Evolutionary conservation across 495 filamentous ascomycete genomes (phyloP).

Genomic region (Podospora anserina): DNA sequence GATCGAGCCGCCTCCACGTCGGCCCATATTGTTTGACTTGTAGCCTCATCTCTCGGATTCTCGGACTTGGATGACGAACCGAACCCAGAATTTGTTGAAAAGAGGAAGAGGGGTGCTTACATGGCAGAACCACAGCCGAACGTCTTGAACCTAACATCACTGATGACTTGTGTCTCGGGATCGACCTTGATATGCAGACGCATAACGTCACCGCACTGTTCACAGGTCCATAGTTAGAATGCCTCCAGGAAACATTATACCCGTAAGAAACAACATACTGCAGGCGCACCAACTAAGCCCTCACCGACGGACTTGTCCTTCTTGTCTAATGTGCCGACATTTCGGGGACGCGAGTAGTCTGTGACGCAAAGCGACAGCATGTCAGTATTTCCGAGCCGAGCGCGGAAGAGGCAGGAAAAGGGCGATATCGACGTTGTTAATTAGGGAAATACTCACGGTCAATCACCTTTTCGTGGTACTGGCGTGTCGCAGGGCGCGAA

Average conservation of each 20-base stretch:
- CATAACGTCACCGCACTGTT: constrained; percentile 86
- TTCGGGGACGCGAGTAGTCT: constrained; percentile 89
- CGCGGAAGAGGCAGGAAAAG: background rate
- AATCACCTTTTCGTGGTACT: constrained; percentile 66
- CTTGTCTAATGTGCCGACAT: constrained; percentile 91
- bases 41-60: background rate
- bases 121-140: constrained; percentile 98
- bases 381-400: constrained; percentile 12
- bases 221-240: background rate
- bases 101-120: constrained; percentile 19
- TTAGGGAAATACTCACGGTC: constrained; percentile 46
- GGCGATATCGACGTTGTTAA: background rate
- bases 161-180: constrained; percentile 80
- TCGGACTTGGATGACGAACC: background rate
- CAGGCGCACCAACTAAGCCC: constrained; percentile 93
- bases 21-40: background rate
- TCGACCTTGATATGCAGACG: constrained; percentile 98
- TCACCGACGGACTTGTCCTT: constrained; percentile 87
- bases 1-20: background rate
- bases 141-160: constrained; percentile 85
- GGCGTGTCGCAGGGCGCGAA: constrained; percentile 42
- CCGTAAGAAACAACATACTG: constrained; percentile 31
- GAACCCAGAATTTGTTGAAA: background rate
- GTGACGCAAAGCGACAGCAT: background rate
- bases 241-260: background rate